phyloP scores from a whole-genome alignment of 2,329 filamentous ascomycete genomes.

The Cladosporium halotolerans region DNA sequence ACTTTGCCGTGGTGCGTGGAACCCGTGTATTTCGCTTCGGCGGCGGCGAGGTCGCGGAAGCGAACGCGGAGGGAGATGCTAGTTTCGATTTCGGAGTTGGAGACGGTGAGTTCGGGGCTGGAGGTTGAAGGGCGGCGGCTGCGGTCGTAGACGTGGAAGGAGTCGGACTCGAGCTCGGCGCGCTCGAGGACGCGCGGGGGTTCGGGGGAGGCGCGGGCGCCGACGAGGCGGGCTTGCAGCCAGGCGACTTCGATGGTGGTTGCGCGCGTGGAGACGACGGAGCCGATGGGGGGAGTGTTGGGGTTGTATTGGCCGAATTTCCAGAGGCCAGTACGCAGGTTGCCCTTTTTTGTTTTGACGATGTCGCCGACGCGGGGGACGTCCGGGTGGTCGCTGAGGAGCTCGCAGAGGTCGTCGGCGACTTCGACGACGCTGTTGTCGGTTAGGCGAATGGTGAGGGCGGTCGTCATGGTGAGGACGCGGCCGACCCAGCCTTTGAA shows the following conservation, averaged over 20 bases:
- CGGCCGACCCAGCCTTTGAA: conserved; percentile 52
- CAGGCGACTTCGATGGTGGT: conserved; percentile 46
- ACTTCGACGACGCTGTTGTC: conserved; percentile 52
- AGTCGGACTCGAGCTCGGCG: conserved; percentile 37
- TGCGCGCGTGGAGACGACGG: conserved; percentile 46
- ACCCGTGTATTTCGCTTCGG: conserved; percentile 47
- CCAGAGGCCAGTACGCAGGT: conserved; percentile 48
- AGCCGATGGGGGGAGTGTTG: conserved; percentile 44
- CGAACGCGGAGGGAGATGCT: conserved; percentile 37
- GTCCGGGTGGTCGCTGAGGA: conserved; percentile 9
- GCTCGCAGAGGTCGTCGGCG: conserved; percentile 37
- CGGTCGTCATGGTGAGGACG: conserved; percentile 44
- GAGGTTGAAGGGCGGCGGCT: background rate
- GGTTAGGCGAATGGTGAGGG: conserved; percentile 45
- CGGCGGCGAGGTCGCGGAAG: conserved; percentile 48
- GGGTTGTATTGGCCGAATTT: conserved; percentile 46
- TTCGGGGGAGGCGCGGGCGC: conserved; percentile 15
- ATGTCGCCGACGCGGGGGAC: conserved; percentile 36
- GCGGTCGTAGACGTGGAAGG: conserved; percentile 40
- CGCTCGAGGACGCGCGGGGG: conserved; percentile 25
- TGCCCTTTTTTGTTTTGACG: conserved; percentile 46
- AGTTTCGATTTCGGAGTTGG: conserved; percentile 29
- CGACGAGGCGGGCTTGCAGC: conserved; percentile 39
- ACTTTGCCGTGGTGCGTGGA: conserved; percentile 35
- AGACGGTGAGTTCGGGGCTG: conserved; percentile 19